Evolutionary conservation across 768 basidiomycete species (phyloP), one percentile per base, ranked within the genome.

Genomic region (Chalciporus chontae): DNA sequence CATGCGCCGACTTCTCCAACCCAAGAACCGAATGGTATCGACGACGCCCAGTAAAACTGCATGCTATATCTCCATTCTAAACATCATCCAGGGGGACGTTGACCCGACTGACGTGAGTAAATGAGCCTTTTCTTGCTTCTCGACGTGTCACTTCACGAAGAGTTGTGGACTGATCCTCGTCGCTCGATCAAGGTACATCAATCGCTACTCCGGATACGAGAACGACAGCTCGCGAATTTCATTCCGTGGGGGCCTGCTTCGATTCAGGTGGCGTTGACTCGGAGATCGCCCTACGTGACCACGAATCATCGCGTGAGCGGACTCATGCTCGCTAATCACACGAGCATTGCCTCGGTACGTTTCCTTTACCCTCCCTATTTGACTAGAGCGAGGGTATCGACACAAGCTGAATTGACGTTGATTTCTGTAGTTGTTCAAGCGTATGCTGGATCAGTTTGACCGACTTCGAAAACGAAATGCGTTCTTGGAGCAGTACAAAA

Each of bases 171-270:
- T 50, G 51, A 39, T 31, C 34, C 3, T 13, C 40, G 34, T 27
- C 18, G 21, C 40, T 26, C 9, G 18, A 31, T 27, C 15, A 57
- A 96, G 94, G 91, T 96, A 9, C 96, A 99, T 64, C 95, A 98
- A 81, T 95, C 94, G 8, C 76, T 99, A 18, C 79, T 99, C 21
- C 86, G 96, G 9, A 98, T 99, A 59, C 86, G 96, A 37, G 96
- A 99, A 70, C 83, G 96, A 23, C 91, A 96, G 60, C 77, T 98
- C 21, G 96, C 96, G 14, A 94, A 90, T 64, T 98, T 99, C 67
- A 97, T 99, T 54, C 96, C 96, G 6, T 99, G 96, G 96, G 96
- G 96, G 11, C 96, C 96, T 0, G 94, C 94, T 5, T 94, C 93
- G 31, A 95, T 96, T 60, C 96, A 99, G 70, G 95, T 99, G 7